Conservation (phyloP, 1,139 yeast species). For the Geotrichum reessii region DNA sequence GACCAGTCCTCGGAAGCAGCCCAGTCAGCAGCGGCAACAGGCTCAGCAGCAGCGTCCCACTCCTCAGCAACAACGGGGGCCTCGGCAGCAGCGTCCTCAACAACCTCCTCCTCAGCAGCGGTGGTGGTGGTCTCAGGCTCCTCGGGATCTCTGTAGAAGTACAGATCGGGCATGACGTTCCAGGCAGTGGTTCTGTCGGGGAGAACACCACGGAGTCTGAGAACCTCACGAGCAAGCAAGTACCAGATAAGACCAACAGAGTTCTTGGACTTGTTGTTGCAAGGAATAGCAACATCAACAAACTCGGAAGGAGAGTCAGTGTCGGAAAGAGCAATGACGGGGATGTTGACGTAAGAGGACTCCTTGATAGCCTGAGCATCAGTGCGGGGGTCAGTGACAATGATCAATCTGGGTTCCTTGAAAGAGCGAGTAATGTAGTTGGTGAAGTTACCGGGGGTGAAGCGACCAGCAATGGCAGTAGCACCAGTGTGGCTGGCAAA, state of each 20-base stretch:
- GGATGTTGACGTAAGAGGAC: conserved; percentile 99
- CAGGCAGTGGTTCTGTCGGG: conserved; percentile 97
- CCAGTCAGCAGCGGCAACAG: conserved; percentile 50
- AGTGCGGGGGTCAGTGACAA: conserved; percentile 99
- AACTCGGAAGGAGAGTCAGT: conserved; percentile 98
- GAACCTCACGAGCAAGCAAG: conserved; percentile 98
- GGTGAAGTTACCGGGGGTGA: conserved; percentile 99
- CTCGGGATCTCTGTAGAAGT: conserved; percentile 99
- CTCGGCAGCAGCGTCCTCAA: conserved; percentile 58
- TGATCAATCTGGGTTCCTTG: conserved; percentile 99
- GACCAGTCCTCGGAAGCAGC: conserved; percentile 60
- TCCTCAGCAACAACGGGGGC: conserved; percentile 64
- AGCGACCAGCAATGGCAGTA: conserved; percentile 99
- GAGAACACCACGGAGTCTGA: conserved; percentile 97
- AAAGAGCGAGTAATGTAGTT: conserved; percentile 99
- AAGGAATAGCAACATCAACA: conserved; percentile 99
- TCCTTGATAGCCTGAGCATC: conserved; percentile 99
- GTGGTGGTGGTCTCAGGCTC: conserved; percentile 82
- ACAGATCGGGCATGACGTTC: conserved; percentile 99
- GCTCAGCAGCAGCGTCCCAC: conserved; percentile 71
- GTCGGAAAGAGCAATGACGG: conserved; percentile 98
- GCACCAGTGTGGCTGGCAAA: conserved; percentile 99
- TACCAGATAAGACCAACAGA: conserved; percentile 99
- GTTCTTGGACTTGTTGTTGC: conserved; percentile 99
- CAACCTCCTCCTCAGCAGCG: conserved; percentile 50